A percentile compares a stretch with the other conserved stretches of the same genome.
phyloP scores from a whole-genome alignment of 768 basidiomycete genomes.

The Suillus bovinus region DNA sequence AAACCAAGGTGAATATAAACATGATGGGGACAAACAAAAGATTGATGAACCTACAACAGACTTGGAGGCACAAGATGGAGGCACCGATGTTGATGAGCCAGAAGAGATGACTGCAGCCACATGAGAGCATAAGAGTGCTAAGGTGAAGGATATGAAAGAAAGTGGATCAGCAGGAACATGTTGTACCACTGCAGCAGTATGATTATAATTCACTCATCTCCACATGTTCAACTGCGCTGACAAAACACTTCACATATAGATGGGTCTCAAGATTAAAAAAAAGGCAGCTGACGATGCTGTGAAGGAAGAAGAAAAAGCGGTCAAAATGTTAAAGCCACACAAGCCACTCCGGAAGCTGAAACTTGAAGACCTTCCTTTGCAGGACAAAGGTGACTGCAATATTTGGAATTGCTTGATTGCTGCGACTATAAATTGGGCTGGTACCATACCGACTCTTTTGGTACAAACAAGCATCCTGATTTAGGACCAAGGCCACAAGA shows the following conservation, averaged over 20 bases:
- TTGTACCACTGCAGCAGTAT: not conserved
- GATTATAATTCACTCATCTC: not conserved
- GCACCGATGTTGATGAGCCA: not conserved
- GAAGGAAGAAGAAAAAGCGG: not conserved
- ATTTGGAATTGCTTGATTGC: not conserved
- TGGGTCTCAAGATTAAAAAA: slow-evolving; percentile 4
- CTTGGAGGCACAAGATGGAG: not conserved
- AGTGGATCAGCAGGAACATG: not conserved
- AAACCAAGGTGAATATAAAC: not conserved
- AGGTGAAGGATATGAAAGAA: not conserved
- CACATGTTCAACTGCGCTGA: not conserved
- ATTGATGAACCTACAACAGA: not conserved
- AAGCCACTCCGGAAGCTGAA: slow-evolving; percentile 1
- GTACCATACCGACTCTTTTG: slow-evolving; percentile 3
- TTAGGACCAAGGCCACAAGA: not conserved
- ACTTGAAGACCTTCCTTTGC: slow-evolving; percentile 1
- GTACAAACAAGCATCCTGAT: not conserved
- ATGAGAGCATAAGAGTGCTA: not conserved
- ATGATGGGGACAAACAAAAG: not conserved
- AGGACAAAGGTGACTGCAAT: not conserved
- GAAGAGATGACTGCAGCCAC: not conserved
- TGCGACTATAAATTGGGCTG: not conserved
- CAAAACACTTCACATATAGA: not conserved
- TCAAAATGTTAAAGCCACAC: not conserved
- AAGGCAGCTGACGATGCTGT: not conserved